These are phyloP conservation scores for Agrocybe praecox DNA, from an alignment of 768 basidiomycete species.

Conservation along the genomic window DNA sequence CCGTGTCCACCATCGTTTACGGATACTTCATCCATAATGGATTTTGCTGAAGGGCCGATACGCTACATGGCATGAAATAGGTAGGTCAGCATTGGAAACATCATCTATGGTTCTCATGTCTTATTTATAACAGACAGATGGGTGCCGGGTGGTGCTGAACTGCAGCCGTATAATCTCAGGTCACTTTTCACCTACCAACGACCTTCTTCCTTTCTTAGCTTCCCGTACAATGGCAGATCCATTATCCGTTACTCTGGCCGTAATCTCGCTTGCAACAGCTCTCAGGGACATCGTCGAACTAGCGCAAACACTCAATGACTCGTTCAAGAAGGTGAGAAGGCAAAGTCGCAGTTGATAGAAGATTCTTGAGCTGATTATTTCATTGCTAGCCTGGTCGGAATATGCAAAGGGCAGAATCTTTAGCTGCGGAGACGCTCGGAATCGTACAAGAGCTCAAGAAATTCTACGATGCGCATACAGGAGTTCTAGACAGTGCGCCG, in stretches of 20 bases:
- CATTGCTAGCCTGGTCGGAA: background rate
- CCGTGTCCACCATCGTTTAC: too few species aligned
- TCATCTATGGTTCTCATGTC: too few species aligned
- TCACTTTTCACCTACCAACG: too few species aligned
- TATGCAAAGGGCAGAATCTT: background rate
- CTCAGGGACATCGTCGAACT: background rate
- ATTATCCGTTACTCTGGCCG: background rate
- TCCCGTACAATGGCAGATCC: background rate
- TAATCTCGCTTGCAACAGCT: background rate
- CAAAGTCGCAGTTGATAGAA: background rate
- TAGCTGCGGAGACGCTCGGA: background rate
- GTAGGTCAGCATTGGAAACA: too few species aligned
- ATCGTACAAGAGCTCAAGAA: background rate
- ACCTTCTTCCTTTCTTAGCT: too few species aligned
- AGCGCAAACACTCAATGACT: background rate
- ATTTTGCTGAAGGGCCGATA: too few species aligned
- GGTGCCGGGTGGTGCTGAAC: too few species aligned
- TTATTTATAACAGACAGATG: too few species aligned
- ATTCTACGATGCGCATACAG: background rate
- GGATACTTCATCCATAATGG: too few species aligned
- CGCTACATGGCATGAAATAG: too few species aligned
- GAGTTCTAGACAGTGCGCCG: background rate
- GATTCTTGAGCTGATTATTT: background rate
- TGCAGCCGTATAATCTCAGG: too few species aligned
- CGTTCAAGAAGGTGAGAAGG: background rate